Conservation (phyloP, 345 rosid genomes). For the Psidium friedrichsthalianum region DNA sequence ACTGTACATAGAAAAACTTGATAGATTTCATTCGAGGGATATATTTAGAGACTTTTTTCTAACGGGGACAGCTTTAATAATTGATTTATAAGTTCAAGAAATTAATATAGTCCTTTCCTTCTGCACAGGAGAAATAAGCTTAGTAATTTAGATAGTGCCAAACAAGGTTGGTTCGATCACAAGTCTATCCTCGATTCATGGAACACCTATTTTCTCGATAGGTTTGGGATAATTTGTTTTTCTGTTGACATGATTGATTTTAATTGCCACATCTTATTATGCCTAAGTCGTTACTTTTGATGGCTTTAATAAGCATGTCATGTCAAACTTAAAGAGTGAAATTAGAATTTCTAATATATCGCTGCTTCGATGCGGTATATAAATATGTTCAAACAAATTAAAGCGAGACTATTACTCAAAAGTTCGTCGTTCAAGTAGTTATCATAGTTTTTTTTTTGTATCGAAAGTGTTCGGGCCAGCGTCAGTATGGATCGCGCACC, state of each 20-base stretch:
- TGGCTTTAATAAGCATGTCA: not conserved
- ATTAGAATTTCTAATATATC: not conserved
- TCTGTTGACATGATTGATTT: not conserved
- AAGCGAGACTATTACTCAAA: not conserved
- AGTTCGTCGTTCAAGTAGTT: not conserved
- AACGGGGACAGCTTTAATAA: not conserved
- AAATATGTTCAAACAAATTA: not conserved
- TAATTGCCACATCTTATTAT: not conserved
- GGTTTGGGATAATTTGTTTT: not conserved
- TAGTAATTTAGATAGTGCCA: too few relatives aligned
- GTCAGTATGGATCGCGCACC: too few relatives aligned
- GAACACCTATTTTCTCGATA: not conserved
- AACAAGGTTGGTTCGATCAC: not conserved
- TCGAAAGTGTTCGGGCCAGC: too few relatives aligned
- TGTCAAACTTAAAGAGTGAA: not conserved
- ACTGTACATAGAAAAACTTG: not conserved
- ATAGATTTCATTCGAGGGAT: not conserved
- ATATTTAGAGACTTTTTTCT: not conserved
- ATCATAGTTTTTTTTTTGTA: too few relatives aligned
- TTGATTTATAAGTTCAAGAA: not conserved
- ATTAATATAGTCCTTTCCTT: not conserved
- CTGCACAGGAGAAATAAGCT: not conserved
- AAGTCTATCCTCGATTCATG: not conserved
- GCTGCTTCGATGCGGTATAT: not conserved
- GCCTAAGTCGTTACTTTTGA: not conserved